These are phyloP conservation scores for Nicotiana tabacum DNA, from an alignment of 257 asterid species.

Conservation along the genomic window DNA sequence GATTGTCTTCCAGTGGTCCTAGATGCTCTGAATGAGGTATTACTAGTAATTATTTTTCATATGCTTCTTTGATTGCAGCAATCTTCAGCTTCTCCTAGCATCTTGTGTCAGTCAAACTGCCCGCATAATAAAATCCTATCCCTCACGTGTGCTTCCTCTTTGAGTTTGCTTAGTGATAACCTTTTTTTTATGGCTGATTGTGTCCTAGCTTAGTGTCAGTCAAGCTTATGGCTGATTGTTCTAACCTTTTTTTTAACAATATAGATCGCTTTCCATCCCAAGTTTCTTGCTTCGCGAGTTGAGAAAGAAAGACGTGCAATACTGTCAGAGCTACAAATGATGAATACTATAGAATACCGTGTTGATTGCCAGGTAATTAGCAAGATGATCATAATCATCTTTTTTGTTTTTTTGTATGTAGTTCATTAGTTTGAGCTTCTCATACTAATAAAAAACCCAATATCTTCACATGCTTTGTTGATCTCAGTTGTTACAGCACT, in stretches of 20 bases:
- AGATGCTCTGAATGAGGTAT: slow-evolving; percentile 97
- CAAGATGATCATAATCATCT: slow-evolving; percentile 17
- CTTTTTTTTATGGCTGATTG: too few relatives aligned
- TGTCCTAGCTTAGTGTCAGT: too few relatives aligned
- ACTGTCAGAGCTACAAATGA: slow-evolving; percentile 94
- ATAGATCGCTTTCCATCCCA: slow-evolving; percentile 95
- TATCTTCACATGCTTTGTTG: slow-evolving; percentile 25
- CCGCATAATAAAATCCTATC: background rate
- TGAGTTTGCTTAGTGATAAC: background rate
- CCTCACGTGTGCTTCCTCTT: background rate
- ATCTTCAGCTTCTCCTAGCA: background rate
- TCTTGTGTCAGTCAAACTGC: background rate
- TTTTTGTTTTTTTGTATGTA: slow-evolving; percentile 5
- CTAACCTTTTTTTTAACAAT: background rate
- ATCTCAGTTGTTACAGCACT: slow-evolving; percentile 78
- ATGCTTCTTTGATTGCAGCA: background rate
- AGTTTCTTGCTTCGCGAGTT: slow-evolving; percentile 87
- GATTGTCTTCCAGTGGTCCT: slow-evolving; percentile 91
- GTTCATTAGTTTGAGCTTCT: background rate
- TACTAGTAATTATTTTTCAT: background rate
- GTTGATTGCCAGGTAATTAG: slow-evolving; percentile 94
- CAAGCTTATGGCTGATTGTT: background rate
- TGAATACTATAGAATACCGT: slow-evolving; percentile 99
- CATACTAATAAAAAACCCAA: background rate
- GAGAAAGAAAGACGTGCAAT: slow-evolving; percentile 97